Conservation (phyloP, 345 rosid genomes). For the Anastatica hierochuntica region DNA sequence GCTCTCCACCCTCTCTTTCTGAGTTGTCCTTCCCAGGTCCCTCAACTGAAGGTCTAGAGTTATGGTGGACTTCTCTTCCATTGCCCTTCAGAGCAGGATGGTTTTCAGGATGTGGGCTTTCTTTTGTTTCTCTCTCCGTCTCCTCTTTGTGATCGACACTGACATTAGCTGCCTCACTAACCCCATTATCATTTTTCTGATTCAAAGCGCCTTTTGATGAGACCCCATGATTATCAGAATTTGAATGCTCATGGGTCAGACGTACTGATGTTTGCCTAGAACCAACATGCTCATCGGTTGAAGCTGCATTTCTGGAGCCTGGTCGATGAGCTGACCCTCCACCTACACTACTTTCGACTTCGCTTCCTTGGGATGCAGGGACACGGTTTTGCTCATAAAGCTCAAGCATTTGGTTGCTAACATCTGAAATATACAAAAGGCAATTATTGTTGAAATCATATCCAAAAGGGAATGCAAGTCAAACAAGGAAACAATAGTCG, state of each 20-base stretch:
- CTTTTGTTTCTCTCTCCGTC: slow-evolving; percentile 34
- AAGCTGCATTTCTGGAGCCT: slow-evolving; percentile 39
- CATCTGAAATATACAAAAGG: slow-evolving; percentile 46
- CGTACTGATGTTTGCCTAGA: slow-evolving; percentile 37
- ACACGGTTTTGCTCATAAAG: slow-evolving; percentile 81
- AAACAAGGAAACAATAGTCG: not conserved
- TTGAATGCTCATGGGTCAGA: slow-evolving; percentile 34
- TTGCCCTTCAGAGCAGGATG: slow-evolving; percentile 21
- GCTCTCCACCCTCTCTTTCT: slow-evolving; percentile 41
- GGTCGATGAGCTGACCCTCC: slow-evolving; percentile 45
- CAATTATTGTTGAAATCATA: not conserved
- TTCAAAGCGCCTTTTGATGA: slow-evolving; percentile 32
- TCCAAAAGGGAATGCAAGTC: slow-evolving; percentile 17
- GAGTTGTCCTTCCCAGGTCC: slow-evolving; percentile 37
- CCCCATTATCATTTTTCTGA: slow-evolving; percentile 50
- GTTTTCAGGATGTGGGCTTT: slow-evolving; percentile 30
- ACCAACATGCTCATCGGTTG: slow-evolving; percentile 34
- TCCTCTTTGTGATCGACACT: slow-evolving; percentile 58
- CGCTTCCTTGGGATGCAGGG: slow-evolving; percentile 67
- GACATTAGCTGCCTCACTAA: slow-evolving; percentile 62
- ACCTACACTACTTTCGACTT: slow-evolving; percentile 74
- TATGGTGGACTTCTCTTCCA: slow-evolving; percentile 34
- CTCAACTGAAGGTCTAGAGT: slow-evolving; percentile 32
- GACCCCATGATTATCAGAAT: slow-evolving; percentile 38
- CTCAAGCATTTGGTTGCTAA: slow-evolving; percentile 93